Evolutionary conservation across 1,284 basidiomycete genomes (phyloP).

Genomic region (Leccinum griseonigrum): DNA sequence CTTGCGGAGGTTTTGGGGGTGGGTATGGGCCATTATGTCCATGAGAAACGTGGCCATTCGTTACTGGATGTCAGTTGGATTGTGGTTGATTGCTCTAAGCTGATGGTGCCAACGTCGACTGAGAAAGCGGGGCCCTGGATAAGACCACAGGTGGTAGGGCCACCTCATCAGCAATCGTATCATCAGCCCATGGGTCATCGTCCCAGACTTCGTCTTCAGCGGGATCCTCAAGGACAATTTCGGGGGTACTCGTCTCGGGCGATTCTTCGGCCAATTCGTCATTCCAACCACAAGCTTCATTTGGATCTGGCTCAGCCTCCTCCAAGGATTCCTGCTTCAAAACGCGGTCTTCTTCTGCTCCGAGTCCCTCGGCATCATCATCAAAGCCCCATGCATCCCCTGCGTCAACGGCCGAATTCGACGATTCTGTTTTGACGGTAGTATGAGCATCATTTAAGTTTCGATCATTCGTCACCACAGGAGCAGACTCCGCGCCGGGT

Average conservation of each 20-base stretch:
- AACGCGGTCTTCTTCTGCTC: slow-evolving; percentile 9
- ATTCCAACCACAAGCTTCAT: slow-evolving; percentile 69
- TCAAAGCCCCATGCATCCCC: slow-evolving; percentile 59
- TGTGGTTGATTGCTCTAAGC: slow-evolving; percentile 49
- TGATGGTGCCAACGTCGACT: slow-evolving; percentile 26
- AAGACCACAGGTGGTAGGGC: slow-evolving; percentile 26
- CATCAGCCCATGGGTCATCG: slow-evolving; percentile 64
- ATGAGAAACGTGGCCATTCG: slow-evolving; percentile 32
- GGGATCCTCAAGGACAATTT: slow-evolving; percentile 15
- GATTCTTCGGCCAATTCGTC: slow-evolving; percentile 35
- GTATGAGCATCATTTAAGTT: slow-evolving; percentile 10
- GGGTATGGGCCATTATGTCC: slow-evolving; percentile 10
- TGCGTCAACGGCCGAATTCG: slow-evolving; percentile 19
- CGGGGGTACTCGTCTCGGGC: slow-evolving; percentile 15
- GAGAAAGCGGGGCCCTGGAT: slow-evolving; percentile 41
- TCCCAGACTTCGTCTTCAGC: slow-evolving; percentile 46
- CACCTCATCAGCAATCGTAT: slow-evolving; percentile 26
- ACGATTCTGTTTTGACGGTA: slow-evolving; percentile 15
- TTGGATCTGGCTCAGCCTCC: slow-evolving; percentile 36
- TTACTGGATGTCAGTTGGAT: slow-evolving; percentile 9
- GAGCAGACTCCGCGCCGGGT: background rate
- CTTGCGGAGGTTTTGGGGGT: slow-evolving; percentile 15
- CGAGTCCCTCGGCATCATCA: slow-evolving; percentile 39
- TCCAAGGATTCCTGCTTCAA: slow-evolving; percentile 12
- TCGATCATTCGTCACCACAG: slow-evolving; percentile 4